Percentiles rank a stretch among this genome's conserved stretches.
Conservation (phyloP, 306 rosid species). For the Betula pendula region DNA sequence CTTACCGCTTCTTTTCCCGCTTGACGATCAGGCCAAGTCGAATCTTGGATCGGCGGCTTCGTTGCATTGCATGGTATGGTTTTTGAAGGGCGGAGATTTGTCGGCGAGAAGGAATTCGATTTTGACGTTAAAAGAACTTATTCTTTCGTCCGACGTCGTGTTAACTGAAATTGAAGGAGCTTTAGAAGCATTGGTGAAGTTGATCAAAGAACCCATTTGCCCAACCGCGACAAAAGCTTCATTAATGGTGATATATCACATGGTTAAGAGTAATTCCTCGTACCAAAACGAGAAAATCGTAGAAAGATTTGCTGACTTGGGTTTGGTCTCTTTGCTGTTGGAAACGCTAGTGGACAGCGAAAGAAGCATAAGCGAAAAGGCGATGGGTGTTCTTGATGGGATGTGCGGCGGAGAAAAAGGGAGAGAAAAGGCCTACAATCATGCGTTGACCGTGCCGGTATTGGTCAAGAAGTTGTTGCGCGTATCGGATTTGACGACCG, state of each 20-base stretch:
- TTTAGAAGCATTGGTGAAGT: conserved; percentile 41
- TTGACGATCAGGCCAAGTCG: background rate
- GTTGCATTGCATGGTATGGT: conserved; percentile 37
- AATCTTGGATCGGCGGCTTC: conserved; percentile 20
- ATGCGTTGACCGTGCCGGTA: conserved; percentile 72
- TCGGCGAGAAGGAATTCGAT: conserved; percentile 33
- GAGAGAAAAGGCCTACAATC: conserved; percentile 43
- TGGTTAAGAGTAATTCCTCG: conserved; percentile 33
- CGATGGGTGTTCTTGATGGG: conserved; percentile 58
- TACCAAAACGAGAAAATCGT: conserved; percentile 18
- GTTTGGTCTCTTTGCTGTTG: conserved; percentile 56
- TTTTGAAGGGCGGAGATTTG: conserved; percentile 37
- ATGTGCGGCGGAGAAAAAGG: conserved; percentile 52
- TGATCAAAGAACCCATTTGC: conserved; percentile 52
- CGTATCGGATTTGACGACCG: conserved; percentile 58
- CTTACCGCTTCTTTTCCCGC: background rate
- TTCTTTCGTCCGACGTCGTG: conserved; percentile 12
- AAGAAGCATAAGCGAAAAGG: conserved; percentile 61
- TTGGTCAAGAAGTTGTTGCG: conserved; percentile 71
- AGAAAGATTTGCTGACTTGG: conserved; percentile 55
- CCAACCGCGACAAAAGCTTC: conserved; percentile 52
- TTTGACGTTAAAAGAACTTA: conserved; percentile 37
- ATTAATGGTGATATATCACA: conserved; percentile 46
- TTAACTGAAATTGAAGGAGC: conserved; percentile 36
- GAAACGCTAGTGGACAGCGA: conserved; percentile 69